A percentile compares a stretch with the other conserved stretches of the same genome.
Conservation (phyloP, 768 basidiomycete genomes). For the Phylloporus sp. region DNA sequence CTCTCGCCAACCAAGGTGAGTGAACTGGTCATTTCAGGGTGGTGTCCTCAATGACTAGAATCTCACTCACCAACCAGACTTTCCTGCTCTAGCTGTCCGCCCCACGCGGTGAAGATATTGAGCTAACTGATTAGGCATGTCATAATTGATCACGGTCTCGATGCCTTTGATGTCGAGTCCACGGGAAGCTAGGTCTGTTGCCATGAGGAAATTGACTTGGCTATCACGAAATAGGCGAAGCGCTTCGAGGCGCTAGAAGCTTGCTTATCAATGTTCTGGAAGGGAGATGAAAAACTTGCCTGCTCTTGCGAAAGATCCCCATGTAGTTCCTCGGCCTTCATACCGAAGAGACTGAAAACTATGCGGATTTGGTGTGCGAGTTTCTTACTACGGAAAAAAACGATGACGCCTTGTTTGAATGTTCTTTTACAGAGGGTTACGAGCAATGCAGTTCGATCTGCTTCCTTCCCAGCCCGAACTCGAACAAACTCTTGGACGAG, state of each 20-base stretch:
- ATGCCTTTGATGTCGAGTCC: constrained; percentile 97
- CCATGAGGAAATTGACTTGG: constrained; percentile 87
- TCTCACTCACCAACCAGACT: constrained; percentile 73
- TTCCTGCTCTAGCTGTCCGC: constrained; percentile 93
- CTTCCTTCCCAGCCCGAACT: constrained; percentile 75
- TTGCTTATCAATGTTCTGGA: constrained; percentile 3
- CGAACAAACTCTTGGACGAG: constrained; percentile 94
- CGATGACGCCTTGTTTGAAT: constrained; percentile 78
- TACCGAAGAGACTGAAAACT: constrained; percentile 81
- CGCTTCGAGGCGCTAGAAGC: constrained; percentile 71
- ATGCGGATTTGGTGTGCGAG: constrained; percentile 96
- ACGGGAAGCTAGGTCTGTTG: constrained; percentile 92
- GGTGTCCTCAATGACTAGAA: background rate
- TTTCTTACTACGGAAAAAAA: constrained; percentile 96
- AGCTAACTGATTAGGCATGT: constrained; percentile 91
- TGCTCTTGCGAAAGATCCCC: constrained; percentile 96
- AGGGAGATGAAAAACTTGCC: constrained; percentile 38
- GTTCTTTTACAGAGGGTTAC: constrained; percentile 83
- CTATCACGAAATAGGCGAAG: constrained; percentile 87
- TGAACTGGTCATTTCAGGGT: constrained; percentile 49
- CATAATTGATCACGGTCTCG: constrained; percentile 97
- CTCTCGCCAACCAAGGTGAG: constrained; percentile 94
- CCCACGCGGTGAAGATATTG: constrained; percentile 98
- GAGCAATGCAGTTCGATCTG: constrained; percentile 72
- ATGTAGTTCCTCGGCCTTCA: constrained; percentile 91